Percentiles rank a stretch among this genome's conserved stretches.
Evolutionary conservation across 129 eudicot genomes (phyloP).

Genomic region (Cynara cardunculus): DNA sequence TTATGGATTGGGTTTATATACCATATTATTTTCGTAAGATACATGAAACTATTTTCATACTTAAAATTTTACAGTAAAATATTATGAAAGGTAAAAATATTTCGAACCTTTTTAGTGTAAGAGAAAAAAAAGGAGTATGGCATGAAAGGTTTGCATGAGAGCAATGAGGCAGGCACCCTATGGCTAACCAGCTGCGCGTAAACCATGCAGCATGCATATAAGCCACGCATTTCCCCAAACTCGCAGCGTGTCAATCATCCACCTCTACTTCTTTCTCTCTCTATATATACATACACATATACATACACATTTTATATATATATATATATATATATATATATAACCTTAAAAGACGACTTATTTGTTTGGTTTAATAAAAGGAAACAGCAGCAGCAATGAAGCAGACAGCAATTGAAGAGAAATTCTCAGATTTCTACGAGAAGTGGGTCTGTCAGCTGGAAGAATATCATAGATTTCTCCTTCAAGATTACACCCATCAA

Average conservation of each 20-base stretch:
- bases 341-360: conserved; percentile 2
- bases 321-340: background rate
- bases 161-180: conserved; percentile 18
- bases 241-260: conserved; percentile 38
- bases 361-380: background rate
- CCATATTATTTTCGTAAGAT: too few relatives aligned
- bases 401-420: conserved; percentile 40
- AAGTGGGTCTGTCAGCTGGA: conserved; percentile 62
- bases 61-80: too few relatives aligned
- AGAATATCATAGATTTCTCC: conserved; percentile 30
- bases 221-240: conserved; percentile 46
- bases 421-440: conserved; percentile 48
- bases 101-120: too few relatives aligned
- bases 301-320: background rate
- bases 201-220: conserved; percentile 40
- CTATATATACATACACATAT: background rate
- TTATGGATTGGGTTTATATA: too few relatives aligned
- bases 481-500: background rate
- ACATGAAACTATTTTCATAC: too few relatives aligned
- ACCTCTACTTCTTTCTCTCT: background rate
- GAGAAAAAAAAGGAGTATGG: too few relatives aligned
- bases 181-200: conserved; percentile 29
- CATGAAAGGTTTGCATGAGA: conserved; percentile 26
- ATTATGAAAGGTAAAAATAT: too few relatives aligned
- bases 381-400: conserved; percentile 5